These are phyloP conservation scores for Colletotrichum musicola DNA, from an alignment of 2,329 filamentous ascomycete genomes.

Conservation along the genomic window DNA sequence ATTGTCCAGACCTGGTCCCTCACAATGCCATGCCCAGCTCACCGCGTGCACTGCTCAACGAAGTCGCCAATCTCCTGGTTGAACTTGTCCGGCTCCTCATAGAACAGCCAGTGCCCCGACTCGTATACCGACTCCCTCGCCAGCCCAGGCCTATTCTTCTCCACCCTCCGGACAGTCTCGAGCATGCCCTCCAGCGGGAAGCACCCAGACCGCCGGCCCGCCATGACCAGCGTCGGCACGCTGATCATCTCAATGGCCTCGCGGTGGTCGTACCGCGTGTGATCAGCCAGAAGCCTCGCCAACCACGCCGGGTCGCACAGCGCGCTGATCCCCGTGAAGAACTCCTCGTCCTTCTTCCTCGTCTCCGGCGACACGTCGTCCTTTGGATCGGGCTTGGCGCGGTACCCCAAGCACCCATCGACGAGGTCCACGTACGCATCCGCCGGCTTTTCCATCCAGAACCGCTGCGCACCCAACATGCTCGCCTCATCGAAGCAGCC, in stretches of 20 bases:
- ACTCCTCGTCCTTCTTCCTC: constrained; percentile 47
- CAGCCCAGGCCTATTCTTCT: constrained; percentile 41
- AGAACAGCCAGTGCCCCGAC: constrained; percentile 56
- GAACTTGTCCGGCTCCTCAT: constrained; percentile 54
- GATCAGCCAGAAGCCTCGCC: constrained; percentile 53
- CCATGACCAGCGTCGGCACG: constrained; percentile 52
- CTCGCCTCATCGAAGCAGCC: constrained; percentile 54
- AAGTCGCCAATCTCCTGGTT: constrained; percentile 47
- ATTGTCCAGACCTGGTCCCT: background rate
- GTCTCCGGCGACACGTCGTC: constrained; percentile 44
- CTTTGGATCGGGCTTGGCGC: constrained; percentile 42
- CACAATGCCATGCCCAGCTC: background rate
- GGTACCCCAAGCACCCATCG: constrained; percentile 52
- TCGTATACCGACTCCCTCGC: constrained; percentile 49
- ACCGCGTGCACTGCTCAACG: constrained; percentile 16
- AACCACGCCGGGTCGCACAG: constrained; percentile 53
- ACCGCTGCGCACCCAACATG: constrained; percentile 48
- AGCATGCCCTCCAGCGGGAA: constrained; percentile 53
- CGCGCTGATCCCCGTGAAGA: constrained; percentile 50
- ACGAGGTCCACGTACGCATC: constrained; percentile 49
- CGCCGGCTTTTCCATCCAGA: constrained; percentile 42
- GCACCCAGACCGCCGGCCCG: constrained; percentile 52
- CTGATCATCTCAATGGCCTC: constrained; percentile 52
- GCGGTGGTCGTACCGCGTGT: constrained; percentile 57
- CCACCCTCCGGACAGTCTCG: constrained; percentile 50